phyloP scores from a whole-genome alignment of 2,329 filamentous ascomycete species.

The Fusarium gaditjirri region DNA sequence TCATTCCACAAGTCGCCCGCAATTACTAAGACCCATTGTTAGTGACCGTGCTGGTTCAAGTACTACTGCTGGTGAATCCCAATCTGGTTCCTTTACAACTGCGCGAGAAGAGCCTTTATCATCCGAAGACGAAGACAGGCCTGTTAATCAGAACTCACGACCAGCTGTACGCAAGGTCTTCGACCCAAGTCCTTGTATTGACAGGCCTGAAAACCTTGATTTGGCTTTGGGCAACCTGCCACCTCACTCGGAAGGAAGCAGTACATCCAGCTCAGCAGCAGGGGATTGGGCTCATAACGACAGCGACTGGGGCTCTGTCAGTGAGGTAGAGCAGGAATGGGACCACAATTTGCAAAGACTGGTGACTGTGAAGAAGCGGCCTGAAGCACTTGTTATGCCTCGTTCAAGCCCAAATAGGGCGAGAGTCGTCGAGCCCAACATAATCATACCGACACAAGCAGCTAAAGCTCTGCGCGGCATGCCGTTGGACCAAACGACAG shows the following conservation, averaged over 20 bases:
- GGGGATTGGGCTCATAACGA: conserved; percentile 65
- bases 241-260: conserved; percentile 53
- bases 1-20: conserved; percentile 57
- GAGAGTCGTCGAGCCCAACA: conserved; percentile 60
- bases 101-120: conserved; percentile 72
- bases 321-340: conserved; percentile 65
- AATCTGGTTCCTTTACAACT: conserved; percentile 77
- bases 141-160: conserved; percentile 56
- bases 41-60: conserved; percentile 63
- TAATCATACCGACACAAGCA: conserved; percentile 62
- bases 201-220: conserved; percentile 51
- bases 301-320: conserved; percentile 64
- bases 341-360: conserved; percentile 64
- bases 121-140: conserved; percentile 67
- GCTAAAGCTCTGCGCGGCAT: conserved; percentile 60
- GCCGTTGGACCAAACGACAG: conserved; percentile 56
- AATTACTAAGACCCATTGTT: conserved; percentile 57
- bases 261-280: conserved; percentile 54
- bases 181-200: conserved; percentile 32
- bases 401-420: conserved; percentile 43
- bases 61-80: conserved; percentile 67
- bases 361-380: conserved; percentile 63
- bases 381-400: conserved; percentile 42
- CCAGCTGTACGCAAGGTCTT: conserved; percentile 55
- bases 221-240: conserved; percentile 56